Evolutionary conservation across 164 flowering plant genomes (phyloP).

Genomic region (Aristolochia fimbriata): DNA sequence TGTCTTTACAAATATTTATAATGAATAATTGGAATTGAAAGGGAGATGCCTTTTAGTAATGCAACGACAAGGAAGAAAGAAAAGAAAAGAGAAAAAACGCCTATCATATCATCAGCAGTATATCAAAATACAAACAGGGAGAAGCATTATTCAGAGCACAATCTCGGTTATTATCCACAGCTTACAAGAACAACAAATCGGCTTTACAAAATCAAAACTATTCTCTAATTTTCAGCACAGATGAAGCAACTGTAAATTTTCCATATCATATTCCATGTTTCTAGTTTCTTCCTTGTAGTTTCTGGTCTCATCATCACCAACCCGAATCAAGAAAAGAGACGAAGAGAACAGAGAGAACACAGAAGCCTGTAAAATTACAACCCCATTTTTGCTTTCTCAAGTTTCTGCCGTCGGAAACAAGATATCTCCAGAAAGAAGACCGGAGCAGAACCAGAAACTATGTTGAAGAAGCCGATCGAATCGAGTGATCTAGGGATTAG

Average conservation of each 20-base stretch:
- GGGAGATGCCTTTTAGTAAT: too few species aligned
- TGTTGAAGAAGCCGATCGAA: neutral
- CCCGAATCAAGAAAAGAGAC: neutral
- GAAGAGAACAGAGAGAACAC: neutral
- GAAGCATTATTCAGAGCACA: constrained; percentile 2
- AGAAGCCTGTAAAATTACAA: neutral
- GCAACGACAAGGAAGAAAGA: too few species aligned
- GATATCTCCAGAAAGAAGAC: neutral
- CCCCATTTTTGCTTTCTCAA: neutral
- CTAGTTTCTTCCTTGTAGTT: too few species aligned
- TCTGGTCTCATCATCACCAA: too few species aligned
- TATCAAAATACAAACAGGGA: neutral
- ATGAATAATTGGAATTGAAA: neutral
- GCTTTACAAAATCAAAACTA: constrained; percentile 6
- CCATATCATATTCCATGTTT: neutral
- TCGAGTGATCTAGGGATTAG: neutral
- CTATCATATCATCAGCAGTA: too few species aligned
- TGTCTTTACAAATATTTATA: neutral
- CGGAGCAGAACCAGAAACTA: neutral
- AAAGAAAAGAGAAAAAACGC: too few species aligned
- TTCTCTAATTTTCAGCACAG: neutral
- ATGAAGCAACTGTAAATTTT: neutral
- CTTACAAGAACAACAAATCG: constrained; percentile 6
- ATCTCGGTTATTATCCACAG: constrained; percentile 6
- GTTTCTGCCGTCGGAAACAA: neutral